Percentiles rank a stretch among this genome's conserved stretches.
Conservation (phyloP, 2,329 filamentous ascomycete genomes). For the Colletotrichum orchidophilum region DNA sequence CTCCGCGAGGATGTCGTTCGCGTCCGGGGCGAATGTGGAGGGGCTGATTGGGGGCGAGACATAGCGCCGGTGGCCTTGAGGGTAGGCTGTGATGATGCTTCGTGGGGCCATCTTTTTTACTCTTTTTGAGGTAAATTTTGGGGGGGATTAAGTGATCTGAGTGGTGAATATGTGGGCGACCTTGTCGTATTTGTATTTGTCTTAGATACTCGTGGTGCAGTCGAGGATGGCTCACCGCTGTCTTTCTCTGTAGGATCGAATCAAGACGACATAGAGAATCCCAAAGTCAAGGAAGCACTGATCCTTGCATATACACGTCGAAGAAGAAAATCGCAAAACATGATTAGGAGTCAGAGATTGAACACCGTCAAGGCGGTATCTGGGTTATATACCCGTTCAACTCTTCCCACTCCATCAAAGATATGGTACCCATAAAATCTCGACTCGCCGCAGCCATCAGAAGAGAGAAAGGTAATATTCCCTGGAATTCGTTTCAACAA, state of each 20-base stretch:
- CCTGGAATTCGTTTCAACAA: not conserved
- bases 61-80: not conserved
- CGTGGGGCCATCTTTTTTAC: constrained; percentile 7
- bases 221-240: not conserved
- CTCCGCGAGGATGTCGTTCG: constrained; percentile 35
- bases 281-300: not conserved
- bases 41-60: not conserved
- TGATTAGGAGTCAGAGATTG: not conserved
- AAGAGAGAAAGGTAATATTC: not conserved
- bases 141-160: not conserved
- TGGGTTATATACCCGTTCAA: not conserved
- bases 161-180: not conserved
- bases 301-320: not conserved
- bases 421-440: not conserved
- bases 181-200: not conserved
- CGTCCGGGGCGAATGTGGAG: not conserved
- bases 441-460: not conserved
- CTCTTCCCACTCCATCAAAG: not conserved
- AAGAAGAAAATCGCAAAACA: not conserved
- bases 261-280: not conserved
- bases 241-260: not conserved
- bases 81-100: constrained; percentile 12
- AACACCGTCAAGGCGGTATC: not conserved
- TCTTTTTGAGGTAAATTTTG: not conserved
- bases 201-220: not conserved